phyloP scores from a whole-genome alignment of 2,329 filamentous ascomycete genomes.

The Pseudogymnoascus sp. region DNA sequence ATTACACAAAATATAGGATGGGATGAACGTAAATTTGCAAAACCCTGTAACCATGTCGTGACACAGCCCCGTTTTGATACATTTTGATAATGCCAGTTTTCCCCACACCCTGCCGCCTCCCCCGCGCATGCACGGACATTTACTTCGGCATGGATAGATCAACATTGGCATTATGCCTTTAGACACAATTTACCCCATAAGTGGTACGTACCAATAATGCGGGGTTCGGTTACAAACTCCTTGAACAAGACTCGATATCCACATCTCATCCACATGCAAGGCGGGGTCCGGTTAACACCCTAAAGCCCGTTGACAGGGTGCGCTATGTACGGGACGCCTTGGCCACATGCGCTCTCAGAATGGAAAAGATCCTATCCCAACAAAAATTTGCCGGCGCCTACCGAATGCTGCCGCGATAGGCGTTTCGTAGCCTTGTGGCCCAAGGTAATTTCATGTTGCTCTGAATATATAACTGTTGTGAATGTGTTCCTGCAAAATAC shows the following conservation, averaged over 20 bases:
- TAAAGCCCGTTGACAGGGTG: not conserved
- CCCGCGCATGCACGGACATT: not conserved
- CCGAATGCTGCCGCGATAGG: not conserved
- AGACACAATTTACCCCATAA: not conserved
- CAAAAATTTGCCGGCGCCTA: conserved; percentile 1
- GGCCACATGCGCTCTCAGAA: not conserved
- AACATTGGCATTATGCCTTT: not conserved
- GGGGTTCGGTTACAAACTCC: not conserved
- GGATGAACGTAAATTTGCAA: not conserved
- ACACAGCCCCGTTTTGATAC: conserved; percentile 6
- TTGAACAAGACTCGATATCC: not conserved
- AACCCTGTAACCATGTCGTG: not conserved
- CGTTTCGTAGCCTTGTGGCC: not conserved
- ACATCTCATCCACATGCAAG: not conserved
- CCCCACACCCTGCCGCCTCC: not conserved
- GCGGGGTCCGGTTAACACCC: not conserved
- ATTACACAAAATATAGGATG: conserved; percentile 5
- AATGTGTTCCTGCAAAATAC: not conserved
- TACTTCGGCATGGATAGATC: not conserved
- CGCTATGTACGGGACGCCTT: not conserved
- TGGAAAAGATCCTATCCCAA: not conserved
- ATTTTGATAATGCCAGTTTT: not conserved
- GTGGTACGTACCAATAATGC: not conserved
- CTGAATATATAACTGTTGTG: not conserved
- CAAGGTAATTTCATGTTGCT: not conserved